Evolutionary conservation across 768 basidiomycete genomes (phyloP).

Genomic region (Psilocybe azurescens): DNA sequence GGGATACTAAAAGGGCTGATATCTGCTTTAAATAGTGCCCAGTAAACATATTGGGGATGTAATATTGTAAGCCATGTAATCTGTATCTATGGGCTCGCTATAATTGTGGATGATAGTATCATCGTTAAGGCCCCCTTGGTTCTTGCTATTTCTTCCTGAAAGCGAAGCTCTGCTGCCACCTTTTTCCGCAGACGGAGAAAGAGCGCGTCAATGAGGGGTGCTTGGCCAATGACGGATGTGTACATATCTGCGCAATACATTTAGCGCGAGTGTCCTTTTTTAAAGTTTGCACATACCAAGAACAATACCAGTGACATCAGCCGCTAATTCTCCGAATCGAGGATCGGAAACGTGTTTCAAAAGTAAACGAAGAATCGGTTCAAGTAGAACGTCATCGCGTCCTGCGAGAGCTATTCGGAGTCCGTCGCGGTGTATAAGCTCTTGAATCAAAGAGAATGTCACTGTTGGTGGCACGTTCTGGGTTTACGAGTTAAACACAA

Average conservation of each 20-base stretch:
- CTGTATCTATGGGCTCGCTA: constrained; percentile 5
- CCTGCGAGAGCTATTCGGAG: constrained; percentile 85
- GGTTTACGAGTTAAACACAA: constrained; percentile 3
- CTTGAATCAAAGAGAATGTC: constrained; percentile 90
- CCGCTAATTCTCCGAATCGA: constrained; percentile 89
- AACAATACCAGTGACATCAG: constrained; percentile 79
- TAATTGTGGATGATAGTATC: constrained; percentile 65
- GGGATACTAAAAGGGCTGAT: constrained; percentile 76
- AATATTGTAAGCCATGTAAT: constrained; percentile 7
- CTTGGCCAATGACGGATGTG: constrained; percentile 88
- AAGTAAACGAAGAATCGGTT: constrained; percentile 88
- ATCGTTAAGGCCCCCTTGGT: constrained; percentile 90
- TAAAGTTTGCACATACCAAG: constrained; percentile 63
- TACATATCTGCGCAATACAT: constrained; percentile 77
- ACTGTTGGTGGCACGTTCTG: constrained; percentile 86
- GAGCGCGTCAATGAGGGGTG: constrained; percentile 87
- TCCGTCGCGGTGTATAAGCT: constrained; percentile 91
- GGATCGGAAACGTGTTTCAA: constrained; percentile 88
- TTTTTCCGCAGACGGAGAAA: constrained; percentile 84
- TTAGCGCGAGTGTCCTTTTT: constrained; percentile 14
- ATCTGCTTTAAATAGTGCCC: constrained; percentile 48
- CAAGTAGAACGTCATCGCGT: constrained; percentile 91
- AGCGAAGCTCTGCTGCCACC: constrained; percentile 82
- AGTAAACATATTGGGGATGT: constrained; percentile 9
- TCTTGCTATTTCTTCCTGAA: constrained; percentile 86